Base-by-base conservation (phyloP, 495 filamentous ascomycete species). In the Cercophora sp. region DNA sequence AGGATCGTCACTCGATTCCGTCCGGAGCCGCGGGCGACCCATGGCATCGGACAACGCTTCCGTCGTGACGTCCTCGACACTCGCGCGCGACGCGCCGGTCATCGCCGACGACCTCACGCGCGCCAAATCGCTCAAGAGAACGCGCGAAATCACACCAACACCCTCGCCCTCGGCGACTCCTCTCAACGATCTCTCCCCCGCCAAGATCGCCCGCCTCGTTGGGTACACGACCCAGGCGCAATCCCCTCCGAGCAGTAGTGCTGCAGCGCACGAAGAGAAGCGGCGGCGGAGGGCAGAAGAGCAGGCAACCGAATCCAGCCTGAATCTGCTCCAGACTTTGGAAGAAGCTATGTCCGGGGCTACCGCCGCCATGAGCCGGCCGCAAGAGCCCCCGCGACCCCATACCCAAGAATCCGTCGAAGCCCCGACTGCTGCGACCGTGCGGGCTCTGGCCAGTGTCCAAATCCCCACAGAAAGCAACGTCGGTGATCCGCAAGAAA, bases 231-330 rank as follows among this genome's bases (percentile, higher is more conserved):
- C 80, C 36, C 66, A 70, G 54, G 72, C 72, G 48, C 72, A 73
- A 18, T 54, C 74, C 13, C 64, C 70, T 8, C 62, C 82, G 27
- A 83, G 79, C 9, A 80, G 73, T 29, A n/a, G n/a, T n/a, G n/a
- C n/a, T n/a, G 78, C 77, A n/a, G 76, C 74, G 39, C 79, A 75
- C 23, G 78, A 77, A 42, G 82, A 84, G 40, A 70, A 83, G 54
- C 75, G 66, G 46, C 69, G 70, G 26, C 68, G 64, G 43, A 69
- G 70, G 35, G 78, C 82, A 54, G 77, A 83, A 35, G 69, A 72
- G 8, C 66, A 72, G 27, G 71, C 57, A 31, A 74, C 59, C 47
- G 79, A 67, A 69, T 74, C 70, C 55, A 83, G 81, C 57, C 80
- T 79, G 41, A 73, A 69, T 13, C 6, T 6, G 4, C 69, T 76